Evolutionary conservation across 192 early-diverging fungal species (phyloP).

Genomic region (Irineochytrium annulatum): DNA sequence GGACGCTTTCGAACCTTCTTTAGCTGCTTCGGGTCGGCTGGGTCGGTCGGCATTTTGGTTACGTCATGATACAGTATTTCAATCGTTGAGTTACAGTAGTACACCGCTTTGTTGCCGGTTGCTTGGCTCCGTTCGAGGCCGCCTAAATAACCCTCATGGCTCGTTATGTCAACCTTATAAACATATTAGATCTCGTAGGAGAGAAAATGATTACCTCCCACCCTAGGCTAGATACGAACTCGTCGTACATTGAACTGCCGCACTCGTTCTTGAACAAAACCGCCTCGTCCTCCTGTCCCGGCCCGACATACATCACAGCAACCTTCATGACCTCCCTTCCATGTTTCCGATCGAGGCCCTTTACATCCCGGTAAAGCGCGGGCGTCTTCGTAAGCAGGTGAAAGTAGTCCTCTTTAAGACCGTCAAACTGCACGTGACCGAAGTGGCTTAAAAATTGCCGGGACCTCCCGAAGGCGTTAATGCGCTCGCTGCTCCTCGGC

Average conservation of each 20-base stretch:
- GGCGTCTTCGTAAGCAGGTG: conserved; percentile 63
- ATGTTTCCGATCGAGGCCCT: conserved; percentile 74
- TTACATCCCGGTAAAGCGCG: conserved; percentile 65
- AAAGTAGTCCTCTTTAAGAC: conserved; percentile 66
- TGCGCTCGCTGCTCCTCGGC: not conserved
- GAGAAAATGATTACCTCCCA: conserved; percentile 63
- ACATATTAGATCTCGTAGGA: not conserved
- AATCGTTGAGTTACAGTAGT: conserved; percentile 76
- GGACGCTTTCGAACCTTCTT: conserved; percentile 69
- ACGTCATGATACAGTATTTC: conserved; percentile 94
- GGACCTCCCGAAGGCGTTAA: conserved; percentile 50
- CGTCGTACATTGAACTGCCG: conserved; percentile 71
- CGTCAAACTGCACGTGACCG: conserved; percentile 70
- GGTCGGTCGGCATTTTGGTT: conserved; percentile 79
- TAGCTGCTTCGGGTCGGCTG: conserved; percentile 74
- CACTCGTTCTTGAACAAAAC: conserved; percentile 74
- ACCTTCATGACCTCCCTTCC: conserved; percentile 87
- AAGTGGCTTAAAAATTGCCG: conserved; percentile 72
- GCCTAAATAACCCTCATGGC: conserved; percentile 81
- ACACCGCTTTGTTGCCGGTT: conserved; percentile 71
- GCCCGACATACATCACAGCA: conserved; percentile 86
- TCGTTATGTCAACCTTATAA: conserved; percentile 64
- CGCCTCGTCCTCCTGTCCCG: conserved; percentile 85
- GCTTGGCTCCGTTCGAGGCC: conserved; percentile 77
- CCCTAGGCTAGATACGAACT: conserved; percentile 85